Base-by-base conservation (phyloP, 257 asterid species). In the Asclepias syriaca region DNA sequence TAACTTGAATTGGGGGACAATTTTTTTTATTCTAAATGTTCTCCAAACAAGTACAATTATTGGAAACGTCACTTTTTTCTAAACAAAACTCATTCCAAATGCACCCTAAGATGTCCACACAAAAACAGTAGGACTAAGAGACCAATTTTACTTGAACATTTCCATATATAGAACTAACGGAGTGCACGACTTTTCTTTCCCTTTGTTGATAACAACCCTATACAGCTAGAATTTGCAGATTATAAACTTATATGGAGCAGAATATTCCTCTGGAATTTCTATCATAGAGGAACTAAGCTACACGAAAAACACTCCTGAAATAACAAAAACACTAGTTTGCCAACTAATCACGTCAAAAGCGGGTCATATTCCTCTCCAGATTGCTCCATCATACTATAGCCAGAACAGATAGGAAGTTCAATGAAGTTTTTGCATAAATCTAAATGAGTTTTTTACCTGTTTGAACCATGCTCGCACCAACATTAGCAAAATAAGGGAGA, bases 381-480 rank as follows among this genome's bases (percentile, higher is more conserved):
- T 24, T 34, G 37, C 19, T 54, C 34, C 29, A 19, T 40, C n/a
- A 46, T 29, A 4, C 18, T 11, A 60, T 18, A 29, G 14, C 50
- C 19, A 57, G 64, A 53, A 4, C 18, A 9, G 45, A 65, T 58
- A 68, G 55, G 6, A 66, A 48, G 50, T 50, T 37, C 51, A 1
- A 67, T 34, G 21, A 46, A n/a, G n/a, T 50, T 50, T 63, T 9
- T 51, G 8, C 18, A 58, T 24, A 66, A 29, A 27, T 37, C 8
- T n/a, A 53, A 46, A 73, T 29, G 70, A 55, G 45, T 45, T 8
- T 34, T 50, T 57, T 78, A 88, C 99, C 97, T 87, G 87, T 84
- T 95, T 90, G 77, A 90, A 77, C 97, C 98, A 88, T 70, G 97
- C 86, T n/a, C 99, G 90, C 71, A 88, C 88, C 78, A 95, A 71